Evolutionary conservation across 805 yeast species (phyloP).

Genomic region (Zygoascus bituminiphila): DNA sequence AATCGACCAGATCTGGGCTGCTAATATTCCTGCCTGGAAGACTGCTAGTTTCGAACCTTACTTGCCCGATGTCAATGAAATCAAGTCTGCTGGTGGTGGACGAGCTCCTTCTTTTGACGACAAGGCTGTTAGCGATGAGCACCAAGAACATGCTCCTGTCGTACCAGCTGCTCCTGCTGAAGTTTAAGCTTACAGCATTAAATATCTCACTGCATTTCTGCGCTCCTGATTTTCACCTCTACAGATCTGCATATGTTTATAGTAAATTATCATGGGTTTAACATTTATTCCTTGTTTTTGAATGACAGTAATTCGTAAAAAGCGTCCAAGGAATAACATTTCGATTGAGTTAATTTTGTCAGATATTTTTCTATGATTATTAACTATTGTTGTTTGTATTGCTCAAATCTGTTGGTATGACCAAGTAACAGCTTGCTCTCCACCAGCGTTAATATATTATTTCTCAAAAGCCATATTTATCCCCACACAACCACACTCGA

Average conservation of each 20-base stretch:
- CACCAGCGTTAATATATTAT: too few relatives aligned
- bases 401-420: too few relatives aligned
- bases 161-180: background rate
- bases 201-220: background rate
- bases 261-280: too few relatives aligned
- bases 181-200: background rate
- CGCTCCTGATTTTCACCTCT: too few relatives aligned
- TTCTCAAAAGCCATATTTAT: too few relatives aligned
- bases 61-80: conserved; percentile 17
- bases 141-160: conserved; percentile 5
- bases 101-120: conserved; percentile 22
- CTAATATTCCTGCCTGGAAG: conserved; percentile 64
- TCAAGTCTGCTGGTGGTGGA: conserved; percentile 21
- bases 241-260: background rate
- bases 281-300: too few relatives aligned
- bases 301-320: too few relatives aligned
- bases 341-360: too few relatives aligned
- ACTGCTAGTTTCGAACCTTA: conserved; percentile 63
- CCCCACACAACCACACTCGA: background rate
- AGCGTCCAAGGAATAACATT: too few relatives aligned
- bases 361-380: too few relatives aligned
- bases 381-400: too few relatives aligned
- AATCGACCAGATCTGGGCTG: conserved; percentile 38
- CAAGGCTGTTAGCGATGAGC: conserved; percentile 10
- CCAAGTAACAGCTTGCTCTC: too few relatives aligned